Conservation (phyloP, 2,329 filamentous ascomycete genomes). For the Phialemoniopsis sp. region DNA sequence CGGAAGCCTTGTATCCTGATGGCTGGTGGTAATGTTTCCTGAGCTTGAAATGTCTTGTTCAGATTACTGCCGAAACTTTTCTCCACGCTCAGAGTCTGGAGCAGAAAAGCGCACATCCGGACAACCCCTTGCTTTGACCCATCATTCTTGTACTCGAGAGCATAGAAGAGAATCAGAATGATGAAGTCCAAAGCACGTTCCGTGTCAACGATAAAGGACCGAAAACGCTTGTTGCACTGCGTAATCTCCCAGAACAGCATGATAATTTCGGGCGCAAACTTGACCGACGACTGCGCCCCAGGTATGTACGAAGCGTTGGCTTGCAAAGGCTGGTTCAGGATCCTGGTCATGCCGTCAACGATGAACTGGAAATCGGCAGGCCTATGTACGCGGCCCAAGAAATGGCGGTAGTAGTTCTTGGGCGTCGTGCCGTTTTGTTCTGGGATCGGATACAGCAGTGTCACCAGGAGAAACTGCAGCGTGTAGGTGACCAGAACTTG, state of each 20-base stretch:
- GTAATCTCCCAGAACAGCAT: conserved; percentile 97
- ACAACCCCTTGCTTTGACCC: conserved; percentile 86
- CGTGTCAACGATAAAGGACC: conserved; percentile 95
- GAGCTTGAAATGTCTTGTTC: conserved; percentile 83
- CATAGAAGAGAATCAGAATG: conserved; percentile 86
- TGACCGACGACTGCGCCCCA: conserved; percentile 72
- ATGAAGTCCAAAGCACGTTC: conserved; percentile 91
- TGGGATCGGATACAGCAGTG: conserved; percentile 83
- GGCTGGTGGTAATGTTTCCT: conserved; percentile 77
- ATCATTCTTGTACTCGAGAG: conserved; percentile 83
- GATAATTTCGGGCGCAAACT: conserved; percentile 91
- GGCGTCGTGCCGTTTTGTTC: conserved; percentile 64
- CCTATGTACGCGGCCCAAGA: conserved; percentile 82
- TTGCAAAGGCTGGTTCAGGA: conserved; percentile 89
- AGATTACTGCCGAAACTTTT: conserved; percentile 84
- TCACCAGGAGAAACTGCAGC: conserved; percentile 81
- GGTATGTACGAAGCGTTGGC: conserved; percentile 85
- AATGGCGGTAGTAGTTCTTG: conserved; percentile 93
- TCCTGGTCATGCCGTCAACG: conserved; percentile 87
- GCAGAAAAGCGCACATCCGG: conserved; percentile 93
- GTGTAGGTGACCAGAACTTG: conserved; percentile 89
- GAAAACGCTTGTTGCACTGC: conserved; percentile 96
- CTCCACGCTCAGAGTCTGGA: conserved; percentile 94
- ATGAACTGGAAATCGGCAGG: conserved; percentile 98
- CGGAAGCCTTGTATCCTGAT: conserved; percentile 82